These are phyloP conservation scores for Cyanodermella asteris DNA, from an alignment of 2,329 filamentous ascomycete genomes.

Conservation along the genomic window DNA sequence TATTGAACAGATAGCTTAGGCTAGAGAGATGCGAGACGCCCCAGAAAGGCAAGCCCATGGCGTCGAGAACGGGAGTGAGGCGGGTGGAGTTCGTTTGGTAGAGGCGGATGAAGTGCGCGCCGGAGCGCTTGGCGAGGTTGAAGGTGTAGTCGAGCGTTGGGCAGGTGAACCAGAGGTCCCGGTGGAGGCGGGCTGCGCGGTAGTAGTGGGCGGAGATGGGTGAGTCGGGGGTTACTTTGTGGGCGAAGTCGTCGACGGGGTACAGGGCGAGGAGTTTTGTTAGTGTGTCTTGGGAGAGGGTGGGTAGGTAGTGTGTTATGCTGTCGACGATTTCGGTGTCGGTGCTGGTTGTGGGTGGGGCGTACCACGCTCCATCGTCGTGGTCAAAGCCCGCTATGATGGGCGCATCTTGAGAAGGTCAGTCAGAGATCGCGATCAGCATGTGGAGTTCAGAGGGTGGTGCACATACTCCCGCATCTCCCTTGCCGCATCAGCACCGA, in stretches of 20 bases:
- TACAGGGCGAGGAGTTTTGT: constrained; percentile 2
- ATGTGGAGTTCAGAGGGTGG: neutral
- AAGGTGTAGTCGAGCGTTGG: constrained; percentile 14
- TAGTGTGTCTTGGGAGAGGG: constrained; percentile 1
- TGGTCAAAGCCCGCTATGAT: constrained; percentile 2
- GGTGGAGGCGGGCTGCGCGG: constrained; percentile 14
- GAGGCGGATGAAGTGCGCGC: constrained; percentile 8
- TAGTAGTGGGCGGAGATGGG: constrained; percentile 11
- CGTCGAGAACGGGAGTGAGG: constrained; percentile 10
- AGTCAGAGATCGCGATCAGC: too few species aligned
- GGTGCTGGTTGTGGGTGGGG: constrained; percentile 1
- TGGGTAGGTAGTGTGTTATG: constrained; percentile 1
- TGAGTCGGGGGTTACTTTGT: neutral
- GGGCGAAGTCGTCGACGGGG: constrained; percentile 2
- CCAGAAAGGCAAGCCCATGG: constrained; percentile 15
- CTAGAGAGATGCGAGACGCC: constrained; percentile 15
- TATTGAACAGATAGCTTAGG: constrained; percentile 14
- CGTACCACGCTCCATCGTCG: constrained; percentile 5
- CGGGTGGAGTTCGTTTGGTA: constrained; percentile 14
- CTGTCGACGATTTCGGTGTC: constrained; percentile 1
- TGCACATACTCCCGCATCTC: constrained; percentile 3
- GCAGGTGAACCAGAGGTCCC: constrained; percentile 15
- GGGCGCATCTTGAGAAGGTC: constrained; percentile 1
- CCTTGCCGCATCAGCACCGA: constrained; percentile 3
- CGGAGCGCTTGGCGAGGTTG: constrained; percentile 12